Conservation (phyloP, 345 rosid species). For the Citrus glauca region DNA sequence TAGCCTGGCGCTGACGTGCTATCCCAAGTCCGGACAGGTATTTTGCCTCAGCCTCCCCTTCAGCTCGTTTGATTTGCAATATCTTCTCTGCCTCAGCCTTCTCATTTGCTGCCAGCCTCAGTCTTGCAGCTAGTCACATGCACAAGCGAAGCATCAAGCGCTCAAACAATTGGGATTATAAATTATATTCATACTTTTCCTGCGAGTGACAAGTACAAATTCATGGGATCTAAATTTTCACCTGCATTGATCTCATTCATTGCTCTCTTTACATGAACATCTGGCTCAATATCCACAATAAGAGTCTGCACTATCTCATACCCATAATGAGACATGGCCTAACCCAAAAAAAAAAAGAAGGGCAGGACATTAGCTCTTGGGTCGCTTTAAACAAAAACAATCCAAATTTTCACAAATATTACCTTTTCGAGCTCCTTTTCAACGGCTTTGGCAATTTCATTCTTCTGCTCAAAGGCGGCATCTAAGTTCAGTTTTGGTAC, state of each 20-base stretch:
- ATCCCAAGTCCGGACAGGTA: constrained; percentile 18
- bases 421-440: constrained; percentile 24
- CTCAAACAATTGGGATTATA: background rate
- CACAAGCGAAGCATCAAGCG: background rate
- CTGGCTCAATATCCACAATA: constrained; percentile 4
- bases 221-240: background rate
- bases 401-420: background rate
- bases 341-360: background rate
- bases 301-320: constrained; percentile 20
- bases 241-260: constrained; percentile 28
- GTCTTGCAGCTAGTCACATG: constrained; percentile 8
- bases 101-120: constrained; percentile 15
- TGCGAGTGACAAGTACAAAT: background rate
- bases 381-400: background rate
- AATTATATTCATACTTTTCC: background rate
- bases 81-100: constrained; percentile 20
- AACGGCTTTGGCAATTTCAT: constrained; percentile 21
- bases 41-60: constrained; percentile 17
- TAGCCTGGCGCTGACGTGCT: constrained; percentile 19
- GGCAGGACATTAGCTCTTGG: background rate
- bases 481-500: constrained; percentile 14
- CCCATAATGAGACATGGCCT: constrained; percentile 23
- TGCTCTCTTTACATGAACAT: constrained; percentile 15
- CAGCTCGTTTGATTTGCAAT: constrained; percentile 13
- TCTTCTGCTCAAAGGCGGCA: constrained; percentile 19